These are phyloP conservation scores for Salisapilia sapeloensis DNA, from an alignment of 352 stramenopile genomes.

Conservation along the genomic window DNA sequence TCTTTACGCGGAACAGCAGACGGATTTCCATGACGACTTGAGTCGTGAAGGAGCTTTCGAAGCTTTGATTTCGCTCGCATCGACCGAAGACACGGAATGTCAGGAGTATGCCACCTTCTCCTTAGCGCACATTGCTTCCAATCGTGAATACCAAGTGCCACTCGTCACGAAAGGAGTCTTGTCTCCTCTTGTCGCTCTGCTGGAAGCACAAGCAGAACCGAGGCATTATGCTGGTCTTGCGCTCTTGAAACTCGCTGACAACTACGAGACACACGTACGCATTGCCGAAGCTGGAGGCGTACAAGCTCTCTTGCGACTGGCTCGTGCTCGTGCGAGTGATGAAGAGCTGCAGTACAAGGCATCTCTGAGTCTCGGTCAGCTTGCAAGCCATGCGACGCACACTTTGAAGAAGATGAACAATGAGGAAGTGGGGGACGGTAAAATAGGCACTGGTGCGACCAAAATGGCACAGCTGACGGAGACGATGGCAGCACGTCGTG, in stretches of 20 bases:
- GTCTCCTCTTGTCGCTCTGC: slow-evolving; percentile 90
- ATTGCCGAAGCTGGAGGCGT: slow-evolving; percentile 94
- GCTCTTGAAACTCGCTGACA: slow-evolving; percentile 95
- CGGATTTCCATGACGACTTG: slow-evolving; percentile 87
- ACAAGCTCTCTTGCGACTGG: slow-evolving; percentile 87
- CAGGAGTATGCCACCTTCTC: slow-evolving; percentile 93
- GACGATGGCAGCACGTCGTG: slow-evolving; percentile 36
- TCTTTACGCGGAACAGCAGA: slow-evolving; percentile 78
- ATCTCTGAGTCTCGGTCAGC: slow-evolving; percentile 82
- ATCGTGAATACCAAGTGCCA: slow-evolving; percentile 87
- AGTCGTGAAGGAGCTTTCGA: slow-evolving; percentile 76
- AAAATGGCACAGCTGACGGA: slow-evolving; percentile 71
- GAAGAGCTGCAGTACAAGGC: slow-evolving; percentile 94
- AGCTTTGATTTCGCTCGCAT: slow-evolving; percentile 79
- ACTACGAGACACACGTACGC: slow-evolving; percentile 94
- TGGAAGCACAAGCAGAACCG: slow-evolving; percentile 86
- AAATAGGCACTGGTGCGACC: slow-evolving; percentile 46
- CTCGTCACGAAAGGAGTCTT: slow-evolving; percentile 86
- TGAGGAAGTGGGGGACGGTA: too few relatives aligned
- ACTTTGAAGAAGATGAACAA: slow-evolving; percentile 52
- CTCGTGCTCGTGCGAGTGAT: slow-evolving; percentile 78
- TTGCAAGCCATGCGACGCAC: slow-evolving; percentile 83
- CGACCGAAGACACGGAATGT: slow-evolving; percentile 89
- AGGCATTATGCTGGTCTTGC: slow-evolving; percentile 92
- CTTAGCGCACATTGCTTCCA: slow-evolving; percentile 89